Evolutionary conservation across 2,329 filamentous ascomycete genomes (phyloP).

Genomic region (Fusarium anguioides): DNA sequence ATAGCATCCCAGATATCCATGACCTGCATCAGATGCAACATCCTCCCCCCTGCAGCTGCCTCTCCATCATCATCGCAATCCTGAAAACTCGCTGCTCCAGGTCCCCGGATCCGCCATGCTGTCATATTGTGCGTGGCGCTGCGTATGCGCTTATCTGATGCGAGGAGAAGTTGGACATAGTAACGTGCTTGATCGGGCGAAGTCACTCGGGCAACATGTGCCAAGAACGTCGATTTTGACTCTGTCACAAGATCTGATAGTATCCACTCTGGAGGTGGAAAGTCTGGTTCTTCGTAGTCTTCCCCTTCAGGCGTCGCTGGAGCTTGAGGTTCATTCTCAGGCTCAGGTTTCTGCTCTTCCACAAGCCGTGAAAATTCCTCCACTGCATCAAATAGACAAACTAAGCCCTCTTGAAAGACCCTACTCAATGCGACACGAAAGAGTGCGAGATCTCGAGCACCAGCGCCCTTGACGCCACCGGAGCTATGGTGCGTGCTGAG

Average conservation of each 20-base stretch:
- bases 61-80: slow-evolving; percentile 98
- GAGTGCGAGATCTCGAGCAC: slow-evolving; percentile 74
- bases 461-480: slow-evolving; percentile 77
- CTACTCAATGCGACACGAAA: slow-evolving; percentile 73
- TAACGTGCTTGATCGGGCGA: slow-evolving; percentile 76
- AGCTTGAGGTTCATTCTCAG: slow-evolving; percentile 42
- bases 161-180: slow-evolving; percentile 79
- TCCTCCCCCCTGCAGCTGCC: slow-evolving; percentile 84
- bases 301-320: slow-evolving; percentile 14
- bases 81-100: slow-evolving; percentile 71
- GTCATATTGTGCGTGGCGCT: slow-evolving; percentile 94
- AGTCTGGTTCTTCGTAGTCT: slow-evolving; percentile 25
- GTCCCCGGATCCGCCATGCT: slow-evolving; percentile 83
- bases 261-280: slow-evolving; percentile 67
- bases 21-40: slow-evolving; percentile 91
- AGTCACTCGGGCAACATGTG: slow-evolving; percentile 75
- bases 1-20: slow-evolving; percentile 95
- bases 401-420: slow-evolving; percentile 78
- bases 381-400: slow-evolving; percentile 92
- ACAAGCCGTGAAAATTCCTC: slow-evolving; percentile 72
- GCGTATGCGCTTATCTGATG: slow-evolving; percentile 86
- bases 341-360: slow-evolving; percentile 48
- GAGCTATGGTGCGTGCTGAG: slow-evolving; percentile 85
- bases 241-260: slow-evolving; percentile 80
- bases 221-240: slow-evolving; percentile 89